phyloP scores from a whole-genome alignment of 2,329 filamentous ascomycete genomes.

The Apiospora saccharicola region DNA sequence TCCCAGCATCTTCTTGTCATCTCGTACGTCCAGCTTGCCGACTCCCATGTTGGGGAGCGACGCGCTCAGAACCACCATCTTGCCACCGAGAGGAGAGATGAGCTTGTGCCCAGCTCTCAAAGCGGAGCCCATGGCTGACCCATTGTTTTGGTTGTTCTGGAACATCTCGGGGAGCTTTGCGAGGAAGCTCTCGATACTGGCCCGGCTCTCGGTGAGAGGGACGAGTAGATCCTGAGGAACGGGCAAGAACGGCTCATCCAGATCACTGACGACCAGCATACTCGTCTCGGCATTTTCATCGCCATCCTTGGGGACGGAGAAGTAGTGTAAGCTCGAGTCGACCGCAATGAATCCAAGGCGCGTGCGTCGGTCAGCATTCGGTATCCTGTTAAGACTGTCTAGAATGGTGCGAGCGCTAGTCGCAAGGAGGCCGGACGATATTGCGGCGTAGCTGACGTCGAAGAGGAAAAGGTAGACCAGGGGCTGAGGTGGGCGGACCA shows the following conservation, averaged over 20 bases:
- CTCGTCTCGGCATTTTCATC: constrained; percentile 84
- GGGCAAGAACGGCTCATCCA: constrained; percentile 95
- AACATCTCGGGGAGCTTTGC: constrained; percentile 95
- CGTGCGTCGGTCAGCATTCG: constrained; percentile 94
- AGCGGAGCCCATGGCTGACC: constrained; percentile 94
- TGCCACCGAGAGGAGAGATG: constrained; percentile 92
- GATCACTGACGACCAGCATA: constrained; percentile 93
- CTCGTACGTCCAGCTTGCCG: constrained; percentile 89
- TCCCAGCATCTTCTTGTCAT: constrained; percentile 94
- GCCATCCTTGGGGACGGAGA: constrained; percentile 88
- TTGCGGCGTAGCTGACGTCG: constrained; percentile 89
- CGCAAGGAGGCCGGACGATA: constrained; percentile 89
- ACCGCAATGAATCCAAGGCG: constrained; percentile 94
- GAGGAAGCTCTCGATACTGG: constrained; percentile 91
- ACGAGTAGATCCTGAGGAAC: constrained; percentile 92
- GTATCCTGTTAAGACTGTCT: constrained; percentile 94
- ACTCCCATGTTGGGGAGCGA: constrained; percentile 89
- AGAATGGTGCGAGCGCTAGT: constrained; percentile 93
- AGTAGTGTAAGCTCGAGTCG: constrained; percentile 94
- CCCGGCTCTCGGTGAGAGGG: constrained; percentile 84
- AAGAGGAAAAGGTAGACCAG: constrained; percentile 95
- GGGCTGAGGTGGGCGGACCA: constrained; percentile 96
- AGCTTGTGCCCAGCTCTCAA: constrained; percentile 93
- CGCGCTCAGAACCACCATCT: constrained; percentile 90
- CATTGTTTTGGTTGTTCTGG: constrained; percentile 87